phyloP scores from a whole-genome alignment of 192 early-diverging fungal species.

The Coemansia sp. region DNA sequence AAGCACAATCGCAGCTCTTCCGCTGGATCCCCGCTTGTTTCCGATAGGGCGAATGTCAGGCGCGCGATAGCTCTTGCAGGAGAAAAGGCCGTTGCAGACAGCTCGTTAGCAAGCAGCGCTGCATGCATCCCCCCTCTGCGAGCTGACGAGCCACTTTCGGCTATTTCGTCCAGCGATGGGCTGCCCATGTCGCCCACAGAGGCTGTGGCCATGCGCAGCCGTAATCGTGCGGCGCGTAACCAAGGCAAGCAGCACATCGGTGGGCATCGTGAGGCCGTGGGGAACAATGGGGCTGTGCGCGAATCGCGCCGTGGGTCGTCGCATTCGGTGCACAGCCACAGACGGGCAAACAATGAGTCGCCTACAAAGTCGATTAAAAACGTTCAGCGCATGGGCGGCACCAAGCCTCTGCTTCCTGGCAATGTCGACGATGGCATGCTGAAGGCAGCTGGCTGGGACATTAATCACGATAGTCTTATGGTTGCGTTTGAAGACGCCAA shows the following conservation, averaged over 20 bases:
- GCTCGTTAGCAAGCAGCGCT: neutral
- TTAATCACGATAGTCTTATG: conserved; percentile 27
- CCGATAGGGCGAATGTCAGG: conserved; percentile 21
- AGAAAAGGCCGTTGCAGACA: conserved; percentile 16
- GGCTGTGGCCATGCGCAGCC: conserved; percentile 28
- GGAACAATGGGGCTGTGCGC: conserved; percentile 3
- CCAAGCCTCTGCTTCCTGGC: neutral
- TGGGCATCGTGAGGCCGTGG: neutral
- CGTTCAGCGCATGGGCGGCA: neutral
- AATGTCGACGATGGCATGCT: conserved; percentile 4
- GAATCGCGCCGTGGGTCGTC: conserved; percentile 27
- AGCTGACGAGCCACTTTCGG: conserved; percentile 9
- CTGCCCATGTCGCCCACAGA: conserved; percentile 42
- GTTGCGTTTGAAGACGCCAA: conserved; percentile 21
- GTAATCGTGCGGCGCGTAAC: conserved; percentile 21
- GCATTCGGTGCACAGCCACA: conserved; percentile 21
- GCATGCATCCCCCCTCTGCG: conserved; percentile 16
- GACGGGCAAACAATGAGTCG: conserved; percentile 31
- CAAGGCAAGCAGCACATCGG: neutral
- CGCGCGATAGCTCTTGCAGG: conserved; percentile 29
- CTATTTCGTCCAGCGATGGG: conserved; percentile 20
- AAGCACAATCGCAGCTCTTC: conserved; percentile 49
- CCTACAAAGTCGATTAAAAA: conserved; percentile 18
- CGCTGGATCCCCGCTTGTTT: conserved; percentile 32
- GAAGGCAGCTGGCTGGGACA: neutral